These are phyloP conservation scores for Tanacetum coccineum DNA, from an alignment of 129 eudicot genomes.

Conservation along the genomic window DNA sequence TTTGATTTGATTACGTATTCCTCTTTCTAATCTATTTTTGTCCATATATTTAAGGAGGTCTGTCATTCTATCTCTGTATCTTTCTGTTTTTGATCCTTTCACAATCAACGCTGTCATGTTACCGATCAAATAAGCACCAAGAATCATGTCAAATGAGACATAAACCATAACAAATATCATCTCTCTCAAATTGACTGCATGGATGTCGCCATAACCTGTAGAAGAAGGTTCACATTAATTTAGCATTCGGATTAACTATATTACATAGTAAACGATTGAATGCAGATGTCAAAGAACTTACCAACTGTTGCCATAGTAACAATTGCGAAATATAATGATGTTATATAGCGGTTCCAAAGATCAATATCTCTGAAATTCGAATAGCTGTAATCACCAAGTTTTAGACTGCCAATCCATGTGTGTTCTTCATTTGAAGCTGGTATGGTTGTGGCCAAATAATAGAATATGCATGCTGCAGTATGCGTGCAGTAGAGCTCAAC, in stretches of 20 bases:
- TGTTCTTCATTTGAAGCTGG: constrained; percentile 68
- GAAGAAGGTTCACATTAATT: constrained; percentile 11
- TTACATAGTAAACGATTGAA: no score
- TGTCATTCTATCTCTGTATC: constrained; percentile 84
- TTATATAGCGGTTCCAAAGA: constrained; percentile 67
- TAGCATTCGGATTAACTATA: no score
- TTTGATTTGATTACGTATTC: constrained; percentile 68
- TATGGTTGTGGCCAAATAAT: constrained; percentile 80
- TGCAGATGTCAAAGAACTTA: constrained; percentile 25
- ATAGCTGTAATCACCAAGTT: constrained; percentile 78
- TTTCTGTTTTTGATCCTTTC: constrained; percentile 91
- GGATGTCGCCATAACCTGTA: constrained; percentile 95
- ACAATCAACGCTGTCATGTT: constrained; percentile 95
- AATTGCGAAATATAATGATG: constrained; percentile 81
- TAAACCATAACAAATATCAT: constrained; percentile 89
- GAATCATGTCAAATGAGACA: constrained; percentile 91
- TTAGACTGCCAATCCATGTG: constrained; percentile 95
- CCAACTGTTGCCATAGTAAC: constrained; percentile 98
- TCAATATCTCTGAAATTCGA: constrained; percentile 77
- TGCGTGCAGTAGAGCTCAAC: constrained; percentile 96
- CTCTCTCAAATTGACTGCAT: constrained; percentile 91
- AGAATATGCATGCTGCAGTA: constrained; percentile 96
- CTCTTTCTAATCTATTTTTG: constrained; percentile 68
- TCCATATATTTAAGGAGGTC: constrained; percentile 77
- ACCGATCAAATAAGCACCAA: constrained; percentile 97